A percentile compares a stretch with the other conserved stretches of the same genome.
phyloP scores from a whole-genome alignment of 176 grass and related monocot species.

The Themeda triandra region DNA sequence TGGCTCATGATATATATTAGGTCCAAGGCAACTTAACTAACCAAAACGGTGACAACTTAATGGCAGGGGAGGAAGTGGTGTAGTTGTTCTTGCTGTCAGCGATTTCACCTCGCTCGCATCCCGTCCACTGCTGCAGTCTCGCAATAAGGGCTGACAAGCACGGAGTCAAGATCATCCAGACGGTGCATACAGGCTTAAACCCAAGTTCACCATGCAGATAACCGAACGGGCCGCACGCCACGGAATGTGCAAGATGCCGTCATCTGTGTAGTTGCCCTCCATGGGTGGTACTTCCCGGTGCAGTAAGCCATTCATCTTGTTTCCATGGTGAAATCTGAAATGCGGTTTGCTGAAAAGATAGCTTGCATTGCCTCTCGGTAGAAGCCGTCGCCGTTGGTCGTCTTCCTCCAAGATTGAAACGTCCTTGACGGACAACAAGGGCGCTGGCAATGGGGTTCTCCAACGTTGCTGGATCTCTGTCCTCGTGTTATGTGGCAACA shows the following conservation, averaged over 20 bases:
- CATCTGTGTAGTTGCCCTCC: conserved; percentile 74
- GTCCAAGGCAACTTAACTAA: neutral
- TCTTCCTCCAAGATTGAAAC: conserved; percentile 83
- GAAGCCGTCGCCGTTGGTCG: conserved; percentile 93
- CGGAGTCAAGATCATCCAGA: conserved; percentile 94
- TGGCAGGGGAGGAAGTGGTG: conserved; percentile 72
- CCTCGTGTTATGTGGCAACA: conserved; percentile 96
- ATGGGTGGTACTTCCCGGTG: conserved; percentile 36
- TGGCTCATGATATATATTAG: neutral
- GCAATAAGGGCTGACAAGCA: conserved; percentile 72
- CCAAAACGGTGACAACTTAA: neutral
- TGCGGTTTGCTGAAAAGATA: neutral
- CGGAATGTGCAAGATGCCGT: conserved; percentile 84
- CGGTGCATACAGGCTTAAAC: conserved; percentile 64
- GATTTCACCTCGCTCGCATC: conserved; percentile 60
- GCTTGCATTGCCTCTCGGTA: conserved; percentile 37
- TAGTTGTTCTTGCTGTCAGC: conserved; percentile 89
- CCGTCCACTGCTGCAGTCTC: conserved; percentile 67
- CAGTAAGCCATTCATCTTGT: neutral
- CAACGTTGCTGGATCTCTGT: conserved; percentile 85
- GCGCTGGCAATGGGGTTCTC: conserved; percentile 92
- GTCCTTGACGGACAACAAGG: conserved; percentile 97
- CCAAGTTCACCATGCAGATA: conserved; percentile 73
- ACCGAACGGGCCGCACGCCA: conserved; percentile 42
- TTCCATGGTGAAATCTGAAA: neutral